A percentile compares a stretch with the other conserved stretches of the same genome.
Evolutionary conservation across 257 asterid genomes (phyloP).

Genomic region (Solanum commersonii): DNA sequence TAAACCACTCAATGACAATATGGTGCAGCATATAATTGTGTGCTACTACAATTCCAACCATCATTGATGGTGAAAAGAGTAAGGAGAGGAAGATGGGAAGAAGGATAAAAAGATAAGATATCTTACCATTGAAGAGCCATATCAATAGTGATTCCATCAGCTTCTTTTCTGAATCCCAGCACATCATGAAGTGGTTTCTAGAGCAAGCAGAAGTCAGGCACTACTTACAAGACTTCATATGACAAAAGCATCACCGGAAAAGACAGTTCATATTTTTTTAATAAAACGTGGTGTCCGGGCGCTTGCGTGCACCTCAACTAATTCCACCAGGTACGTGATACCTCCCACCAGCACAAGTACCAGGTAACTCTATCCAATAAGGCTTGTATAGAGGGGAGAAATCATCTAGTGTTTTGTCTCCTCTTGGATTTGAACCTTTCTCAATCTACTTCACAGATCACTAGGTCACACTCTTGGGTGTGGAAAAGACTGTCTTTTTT

Average conservation of each 20-base stretch:
- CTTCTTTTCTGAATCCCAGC: constrained; percentile 69
- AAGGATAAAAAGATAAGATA: constrained; percentile 3
- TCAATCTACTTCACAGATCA: background rate
- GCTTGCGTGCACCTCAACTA: background rate
- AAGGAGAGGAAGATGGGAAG: background rate
- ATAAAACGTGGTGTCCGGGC: background rate
- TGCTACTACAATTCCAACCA: background rate
- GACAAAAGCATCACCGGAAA: background rate
- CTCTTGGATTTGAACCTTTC: background rate
- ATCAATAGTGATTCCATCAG: constrained; percentile 63
- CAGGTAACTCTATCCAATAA: background rate
- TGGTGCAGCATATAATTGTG: background rate
- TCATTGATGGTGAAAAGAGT: background rate
- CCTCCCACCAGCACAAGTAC: background rate
- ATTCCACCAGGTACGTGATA: background rate
- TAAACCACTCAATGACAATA: background rate
- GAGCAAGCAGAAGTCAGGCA: constrained; percentile 22
- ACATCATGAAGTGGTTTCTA: constrained; percentile 93
- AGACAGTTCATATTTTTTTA: background rate
- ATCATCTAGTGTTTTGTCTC: background rate
- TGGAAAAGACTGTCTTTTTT: background rate
- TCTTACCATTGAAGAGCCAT: constrained; percentile 85
- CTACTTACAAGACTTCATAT: background rate
- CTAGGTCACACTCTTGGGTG: background rate
- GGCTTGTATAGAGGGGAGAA: background rate